Evolutionary conservation across 2,329 filamentous ascomycete genomes (phyloP).

Genomic region (Cyanodermella asteris): DNA sequence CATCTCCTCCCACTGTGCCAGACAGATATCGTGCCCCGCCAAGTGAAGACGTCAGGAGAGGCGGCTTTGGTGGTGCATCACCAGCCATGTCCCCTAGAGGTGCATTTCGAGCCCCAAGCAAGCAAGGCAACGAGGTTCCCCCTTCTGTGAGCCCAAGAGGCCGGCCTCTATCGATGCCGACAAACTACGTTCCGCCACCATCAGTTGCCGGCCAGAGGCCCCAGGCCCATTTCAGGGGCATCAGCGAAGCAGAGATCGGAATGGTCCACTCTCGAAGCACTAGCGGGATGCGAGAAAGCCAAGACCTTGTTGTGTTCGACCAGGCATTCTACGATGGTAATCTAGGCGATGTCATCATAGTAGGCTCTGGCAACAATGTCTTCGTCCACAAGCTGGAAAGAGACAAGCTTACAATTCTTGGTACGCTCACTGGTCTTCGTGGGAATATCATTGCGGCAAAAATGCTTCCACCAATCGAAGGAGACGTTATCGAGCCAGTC

Average conservation of each 20-base stretch:
- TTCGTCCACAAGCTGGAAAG: conserved; percentile 48
- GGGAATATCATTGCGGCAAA: conserved; percentile 68
- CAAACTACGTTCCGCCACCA: conserved; percentile 40
- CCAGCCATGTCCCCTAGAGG: conserved; percentile 22
- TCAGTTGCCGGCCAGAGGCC: too few relatives aligned
- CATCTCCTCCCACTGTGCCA: conserved; percentile 7
- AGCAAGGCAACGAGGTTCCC: conserved; percentile 18
- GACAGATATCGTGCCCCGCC: conserved; percentile 16
- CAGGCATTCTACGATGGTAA: conserved; percentile 30
- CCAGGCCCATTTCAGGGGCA: conserved; percentile 56
- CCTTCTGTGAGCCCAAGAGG: conserved; percentile 14
- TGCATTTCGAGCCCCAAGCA: conserved; percentile 18
- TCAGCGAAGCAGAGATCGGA: conserved; percentile 48
- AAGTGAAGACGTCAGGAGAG: conserved; percentile 17
- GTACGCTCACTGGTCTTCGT: conserved; percentile 51
- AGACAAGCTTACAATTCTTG: conserved; percentile 47
- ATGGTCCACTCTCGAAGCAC: conserved; percentile 29
- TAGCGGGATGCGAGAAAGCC: conserved; percentile 37
- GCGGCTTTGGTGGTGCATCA: conserved; percentile 18
- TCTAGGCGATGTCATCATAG: conserved; percentile 41
- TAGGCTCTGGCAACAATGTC: conserved; percentile 61
- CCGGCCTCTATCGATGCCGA: conserved; percentile 26
- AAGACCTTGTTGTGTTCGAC: conserved; percentile 68
- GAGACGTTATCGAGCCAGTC: conserved; percentile 39
- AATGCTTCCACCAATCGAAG: conserved; percentile 41